Evolutionary conservation across 1,284 basidiomycete species (phyloP).

Genomic region (Papiliotrema flavescens): DNA sequence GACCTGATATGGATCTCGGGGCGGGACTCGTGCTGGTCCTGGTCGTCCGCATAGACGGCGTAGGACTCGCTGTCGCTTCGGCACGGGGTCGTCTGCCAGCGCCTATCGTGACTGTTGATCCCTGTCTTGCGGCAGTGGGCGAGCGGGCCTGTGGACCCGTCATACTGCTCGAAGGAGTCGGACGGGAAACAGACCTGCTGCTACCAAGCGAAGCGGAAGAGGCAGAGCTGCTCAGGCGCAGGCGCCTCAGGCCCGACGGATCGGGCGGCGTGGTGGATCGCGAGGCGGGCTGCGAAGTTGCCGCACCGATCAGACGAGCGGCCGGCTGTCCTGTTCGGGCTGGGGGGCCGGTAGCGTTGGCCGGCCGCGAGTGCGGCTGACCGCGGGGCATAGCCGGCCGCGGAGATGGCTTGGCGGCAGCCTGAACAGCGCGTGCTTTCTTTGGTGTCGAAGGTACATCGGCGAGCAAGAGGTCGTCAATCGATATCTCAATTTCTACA

Average conservation of each 20-base stretch:
- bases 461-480: constrained; percentile 63
- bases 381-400: too few relatives aligned
- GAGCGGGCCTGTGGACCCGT: constrained; percentile 24
- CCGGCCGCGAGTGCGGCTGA: background rate
- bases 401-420: background rate
- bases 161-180: constrained; percentile 1
- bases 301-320: background rate
- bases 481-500: constrained; percentile 70
- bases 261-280: constrained; percentile 15
- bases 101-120: constrained; percentile 22
- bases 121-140: constrained; percentile 28
- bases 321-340: background rate
- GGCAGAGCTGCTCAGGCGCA: constrained; percentile 33
- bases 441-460: constrained; percentile 4
- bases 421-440: background rate
- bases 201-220: constrained; percentile 20
- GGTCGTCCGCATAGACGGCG: constrained; percentile 10
- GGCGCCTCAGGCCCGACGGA: constrained; percentile 25
- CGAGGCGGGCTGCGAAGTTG: background rate
- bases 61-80: constrained; percentile 14
- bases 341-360: background rate
- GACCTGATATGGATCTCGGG: background rate
- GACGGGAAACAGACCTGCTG: constrained; percentile 6
- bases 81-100: background rate
- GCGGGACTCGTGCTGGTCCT: constrained; percentile 6